Conservation (phyloP, 352 stramenopile genomes). For the Phytopythium oedochilum region DNA sequence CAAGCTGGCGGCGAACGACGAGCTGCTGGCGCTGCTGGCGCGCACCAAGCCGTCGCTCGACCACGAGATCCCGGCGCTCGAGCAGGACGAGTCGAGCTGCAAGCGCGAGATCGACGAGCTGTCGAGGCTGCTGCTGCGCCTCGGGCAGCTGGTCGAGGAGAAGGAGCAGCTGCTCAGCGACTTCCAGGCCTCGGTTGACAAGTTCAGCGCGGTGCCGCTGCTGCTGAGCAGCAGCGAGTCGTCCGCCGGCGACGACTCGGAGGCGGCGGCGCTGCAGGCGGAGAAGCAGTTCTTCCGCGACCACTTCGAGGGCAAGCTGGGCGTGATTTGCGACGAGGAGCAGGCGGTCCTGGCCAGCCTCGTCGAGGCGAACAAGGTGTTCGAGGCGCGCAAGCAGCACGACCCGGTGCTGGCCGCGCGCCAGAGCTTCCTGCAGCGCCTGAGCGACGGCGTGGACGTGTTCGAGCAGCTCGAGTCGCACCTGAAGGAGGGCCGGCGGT, state of each 20-base stretch:
- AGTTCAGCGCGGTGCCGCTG: constrained; percentile 51
- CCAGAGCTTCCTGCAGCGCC: constrained; percentile 50
- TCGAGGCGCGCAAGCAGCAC: constrained; percentile 55
- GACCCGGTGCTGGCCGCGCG: constrained; percentile 49
- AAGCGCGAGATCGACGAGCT: constrained; percentile 43
- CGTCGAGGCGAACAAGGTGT: constrained; percentile 37
- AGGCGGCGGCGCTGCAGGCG: constrained; percentile 29
- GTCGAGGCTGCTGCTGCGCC: constrained; percentile 43
- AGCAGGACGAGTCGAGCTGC: constrained; percentile 49
- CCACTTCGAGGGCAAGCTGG: constrained; percentile 54
- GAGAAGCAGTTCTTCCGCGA: constrained; percentile 62
- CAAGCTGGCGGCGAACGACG: constrained; percentile 33
- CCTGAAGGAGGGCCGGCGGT: constrained; percentile 60
- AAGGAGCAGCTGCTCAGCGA: constrained; percentile 53
- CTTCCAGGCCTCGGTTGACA: constrained; percentile 49
- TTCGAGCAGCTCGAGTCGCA: constrained; percentile 77
- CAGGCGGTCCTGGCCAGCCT: constrained; percentile 32
- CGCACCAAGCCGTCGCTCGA: constrained; percentile 53
- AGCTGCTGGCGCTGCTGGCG: constrained; percentile 32
- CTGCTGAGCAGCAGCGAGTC: constrained; percentile 29
- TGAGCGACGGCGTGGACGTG: constrained; percentile 66
- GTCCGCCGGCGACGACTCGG: constrained; percentile 10
- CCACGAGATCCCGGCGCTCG: constrained; percentile 38
- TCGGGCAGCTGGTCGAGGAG: constrained; percentile 50
- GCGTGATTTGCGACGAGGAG: constrained; percentile 49